Conservation (phyloP, 495 filamentous ascomycete species). For the Aspergillus campestris region DNA sequence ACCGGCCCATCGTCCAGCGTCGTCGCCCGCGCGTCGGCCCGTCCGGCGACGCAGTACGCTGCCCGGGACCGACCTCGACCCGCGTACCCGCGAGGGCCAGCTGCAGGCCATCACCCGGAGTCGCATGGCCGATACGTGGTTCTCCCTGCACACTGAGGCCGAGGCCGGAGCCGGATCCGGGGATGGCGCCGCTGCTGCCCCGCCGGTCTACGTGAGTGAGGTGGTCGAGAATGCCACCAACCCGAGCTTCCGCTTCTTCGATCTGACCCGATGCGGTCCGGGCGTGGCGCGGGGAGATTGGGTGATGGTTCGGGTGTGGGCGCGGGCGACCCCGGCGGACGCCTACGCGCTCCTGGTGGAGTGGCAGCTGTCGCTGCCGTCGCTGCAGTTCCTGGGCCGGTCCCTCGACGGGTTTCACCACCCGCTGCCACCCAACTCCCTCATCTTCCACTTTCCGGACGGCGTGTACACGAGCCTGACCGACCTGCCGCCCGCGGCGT, state of each 20-base stretch:
- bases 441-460: conserved; percentile 81
- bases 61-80: conserved; percentile 59
- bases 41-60: conserved; percentile 58
- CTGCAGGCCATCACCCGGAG: conserved; percentile 63
- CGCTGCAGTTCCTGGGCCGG: conserved; percentile 74
- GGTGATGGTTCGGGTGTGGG: conserved; percentile 70
- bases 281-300: conserved; percentile 53
- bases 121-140: conserved; percentile 81
- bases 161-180: no score
- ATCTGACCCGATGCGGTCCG: conserved; percentile 61
- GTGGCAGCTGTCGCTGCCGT: conserved; percentile 57
- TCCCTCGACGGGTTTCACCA: conserved; percentile 63
- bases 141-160: conserved; percentile 49
- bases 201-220: conserved; percentile 89
- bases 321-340: conserved; percentile 46
- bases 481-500: conserved; percentile 42
- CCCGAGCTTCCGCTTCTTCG: conserved; percentile 81
- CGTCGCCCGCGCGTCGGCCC: conserved; percentile 10
- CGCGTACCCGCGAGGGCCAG: conserved; percentile 61
- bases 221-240: conserved; percentile 72
- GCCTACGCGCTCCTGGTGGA: conserved; percentile 64
- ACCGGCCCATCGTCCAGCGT: conserved; percentile 5
- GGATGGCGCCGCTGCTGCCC: conserved; percentile 52
- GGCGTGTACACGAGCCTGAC: conserved; percentile 76
- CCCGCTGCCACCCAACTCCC: conserved; percentile 73